These are phyloP conservation scores for Cordyceps javanica DNA, from an alignment of 2,329 filamentous ascomycete species.

Conservation along the genomic window DNA sequence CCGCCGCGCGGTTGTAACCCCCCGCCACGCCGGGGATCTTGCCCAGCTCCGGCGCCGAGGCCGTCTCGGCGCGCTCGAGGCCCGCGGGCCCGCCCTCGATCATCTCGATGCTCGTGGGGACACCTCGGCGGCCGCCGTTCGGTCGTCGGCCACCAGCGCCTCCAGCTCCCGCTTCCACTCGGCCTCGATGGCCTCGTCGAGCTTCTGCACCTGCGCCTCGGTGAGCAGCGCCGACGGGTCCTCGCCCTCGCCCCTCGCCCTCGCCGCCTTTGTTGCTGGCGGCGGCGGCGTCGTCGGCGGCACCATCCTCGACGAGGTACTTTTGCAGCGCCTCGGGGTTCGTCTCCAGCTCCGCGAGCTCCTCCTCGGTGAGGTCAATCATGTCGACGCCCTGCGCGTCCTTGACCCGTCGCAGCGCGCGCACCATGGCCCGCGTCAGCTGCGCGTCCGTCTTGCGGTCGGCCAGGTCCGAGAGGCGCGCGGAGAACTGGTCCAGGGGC, in stretches of 20 bases:
- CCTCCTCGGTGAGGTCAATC: constrained; percentile 45
- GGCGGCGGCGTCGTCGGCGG: constrained; percentile 15
- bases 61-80: constrained; percentile 30
- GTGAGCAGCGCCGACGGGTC: constrained; percentile 25
- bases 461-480: constrained; percentile 37
- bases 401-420: constrained; percentile 37
- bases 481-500: constrained; percentile 50
- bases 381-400: constrained; percentile 35
- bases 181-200: constrained; percentile 30
- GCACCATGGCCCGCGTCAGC: constrained; percentile 34
- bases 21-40: constrained; percentile 48
- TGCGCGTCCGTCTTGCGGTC: constrained; percentile 38
- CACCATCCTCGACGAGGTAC: constrained; percentile 31
- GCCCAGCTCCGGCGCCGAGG: constrained; percentile 43
- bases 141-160: constrained; percentile 25
- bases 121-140: constrained; percentile 22
- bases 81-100: constrained; percentile 32
- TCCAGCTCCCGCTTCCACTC: constrained; percentile 34
- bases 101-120: constrained; percentile 31
- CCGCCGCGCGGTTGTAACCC: constrained; percentile 41
- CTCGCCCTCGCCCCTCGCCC: constrained; percentile 17
- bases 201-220: constrained; percentile 29
- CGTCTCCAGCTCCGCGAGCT: constrained; percentile 35
- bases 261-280: too few relatives aligned
- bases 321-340: constrained; percentile 33